Conservation (phyloP, 192 early-diverging fungal genomes). For the Mycoemilia scoparia region DNA sequence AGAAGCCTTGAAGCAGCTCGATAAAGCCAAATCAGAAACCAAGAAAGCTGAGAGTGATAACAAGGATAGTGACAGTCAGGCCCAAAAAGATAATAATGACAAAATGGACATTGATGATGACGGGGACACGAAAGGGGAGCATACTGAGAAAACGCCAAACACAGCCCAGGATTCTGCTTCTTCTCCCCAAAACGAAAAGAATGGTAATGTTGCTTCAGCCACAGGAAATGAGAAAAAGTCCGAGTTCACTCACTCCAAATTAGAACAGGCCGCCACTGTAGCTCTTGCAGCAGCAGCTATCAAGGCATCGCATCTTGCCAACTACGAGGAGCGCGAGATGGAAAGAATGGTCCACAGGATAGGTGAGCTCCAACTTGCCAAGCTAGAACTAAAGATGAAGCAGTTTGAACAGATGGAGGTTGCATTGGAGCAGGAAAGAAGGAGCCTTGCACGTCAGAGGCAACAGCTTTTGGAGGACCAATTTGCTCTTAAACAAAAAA, state of each 20-base stretch:
- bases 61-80: not conserved
- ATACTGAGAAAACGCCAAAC: slow-evolving; percentile 1
- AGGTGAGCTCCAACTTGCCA: slow-evolving; percentile 72
- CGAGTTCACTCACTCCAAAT: slow-evolving; percentile 21
- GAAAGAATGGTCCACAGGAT: slow-evolving; percentile 60
- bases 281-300: slow-evolving; percentile 87
- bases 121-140: slow-evolving; percentile 4
- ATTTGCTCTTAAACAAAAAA: slow-evolving; percentile 27
- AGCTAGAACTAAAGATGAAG: slow-evolving; percentile 79
- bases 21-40: slow-evolving; percentile 1
- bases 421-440: slow-evolving; percentile 72
- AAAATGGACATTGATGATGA: slow-evolving; percentile 1
- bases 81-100: not conserved
- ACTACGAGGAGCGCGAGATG: slow-evolving; percentile 74
- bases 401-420: slow-evolving; percentile 86
- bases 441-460: slow-evolving; percentile 44
- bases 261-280: slow-evolving; percentile 65
- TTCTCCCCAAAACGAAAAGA: not conserved
- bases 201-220: too few species aligned
- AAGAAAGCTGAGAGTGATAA: not conserved
- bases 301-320: slow-evolving; percentile 65
- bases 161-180: slow-evolving; percentile 6
- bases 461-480: slow-evolving; percentile 27
- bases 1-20: slow-evolving; percentile 56
- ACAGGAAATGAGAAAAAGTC: too few species aligned